These are phyloP conservation scores for Sporothrix brasiliensis DNA, from an alignment of 2,329 filamentous ascomycete species.

Conservation along the genomic window DNA sequence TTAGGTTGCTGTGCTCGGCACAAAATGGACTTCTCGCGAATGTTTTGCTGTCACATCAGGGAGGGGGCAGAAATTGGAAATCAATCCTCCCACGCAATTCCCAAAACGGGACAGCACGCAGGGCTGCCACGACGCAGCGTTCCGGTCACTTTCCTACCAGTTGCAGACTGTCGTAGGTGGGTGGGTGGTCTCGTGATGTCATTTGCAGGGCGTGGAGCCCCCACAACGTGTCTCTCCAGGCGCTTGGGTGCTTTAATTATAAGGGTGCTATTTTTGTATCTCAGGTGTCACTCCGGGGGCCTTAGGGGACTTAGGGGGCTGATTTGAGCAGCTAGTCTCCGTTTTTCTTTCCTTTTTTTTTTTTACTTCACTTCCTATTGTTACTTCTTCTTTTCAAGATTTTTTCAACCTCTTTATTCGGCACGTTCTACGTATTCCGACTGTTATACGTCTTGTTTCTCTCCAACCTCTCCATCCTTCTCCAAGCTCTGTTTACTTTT, in stretches of 20 bases:
- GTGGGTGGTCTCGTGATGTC: conserved; percentile 28
- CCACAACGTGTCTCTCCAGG: conserved; percentile 6
- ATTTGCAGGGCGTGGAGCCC: conserved; percentile 25
- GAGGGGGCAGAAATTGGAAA: conserved; percentile 11
- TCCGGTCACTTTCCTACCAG: not conserved
- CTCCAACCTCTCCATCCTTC: not conserved
- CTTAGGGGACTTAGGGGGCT: not conserved
- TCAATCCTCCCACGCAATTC: not conserved
- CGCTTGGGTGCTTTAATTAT: conserved; percentile 8
- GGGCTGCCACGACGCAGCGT: not conserved
- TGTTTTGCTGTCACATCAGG: not conserved
- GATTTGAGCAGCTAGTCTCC: not conserved
- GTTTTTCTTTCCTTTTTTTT: conserved; percentile 10
- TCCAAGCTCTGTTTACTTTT: not conserved
- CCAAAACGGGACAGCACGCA: not conserved
- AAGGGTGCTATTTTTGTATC: conserved; percentile 6
- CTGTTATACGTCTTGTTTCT: not conserved
- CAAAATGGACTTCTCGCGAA: not conserved
- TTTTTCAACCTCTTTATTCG: too few relatives aligned
- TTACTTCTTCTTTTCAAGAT: not conserved
- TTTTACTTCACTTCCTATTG: not conserved
- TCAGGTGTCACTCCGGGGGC: not conserved
- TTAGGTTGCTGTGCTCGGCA: not conserved
- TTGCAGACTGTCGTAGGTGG: not conserved
- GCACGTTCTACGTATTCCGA: not conserved